Base-by-base conservation (phyloP, 2,329 filamentous ascomycete species). In the Ceratocystis cubensis region DNA sequence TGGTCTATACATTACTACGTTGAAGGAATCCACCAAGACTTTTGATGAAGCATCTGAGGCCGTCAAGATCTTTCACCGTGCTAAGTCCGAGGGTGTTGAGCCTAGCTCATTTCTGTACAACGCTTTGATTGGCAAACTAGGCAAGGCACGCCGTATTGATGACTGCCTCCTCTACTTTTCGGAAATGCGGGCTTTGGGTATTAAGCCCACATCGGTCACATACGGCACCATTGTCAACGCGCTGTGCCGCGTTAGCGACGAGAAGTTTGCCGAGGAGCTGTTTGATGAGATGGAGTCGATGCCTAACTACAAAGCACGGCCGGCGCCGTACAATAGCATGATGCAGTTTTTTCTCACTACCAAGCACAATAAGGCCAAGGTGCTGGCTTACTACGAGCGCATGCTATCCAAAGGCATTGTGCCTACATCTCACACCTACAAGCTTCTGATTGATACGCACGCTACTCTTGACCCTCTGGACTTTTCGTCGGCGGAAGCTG, bases 211-310 rank as follows among this genome's bases (percentile, higher is more conserved):
- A 0, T 96, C 91, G 62, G 94, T 99, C 67, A 99, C 94, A 0
- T 99, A 99, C 72, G 94, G 94, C 69, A 99, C 94, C 13, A 92
- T 99, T 72, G 93, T 99, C 77, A 99, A 99, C 72, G 94, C 94
- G 28, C 84, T 99, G 15, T 96, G 92, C 81, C 89, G 94, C 72
- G 94, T 97, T 66, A 96, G 91, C 71, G 94, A 99, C 72, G 93
- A 97, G 78, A 95, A 93, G 74, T 96, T 96, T 74, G 94, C 94
- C 33, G 94, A 96, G 74, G 91, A 97, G 76, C 85, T 97, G 72
- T 99, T 99, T 73, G 91, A 97, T 73, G 94, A 99, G 79, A 99
- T 99, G 94, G 94, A 99, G 79, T 85, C 88, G 61, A 96, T 96
- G 88, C 88, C 91, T 67, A 99, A 99, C 80, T 99, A 99, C 84